Conservation (phyloP, 257 asterid genomes). For the Scutellaria galericulata region DNA sequence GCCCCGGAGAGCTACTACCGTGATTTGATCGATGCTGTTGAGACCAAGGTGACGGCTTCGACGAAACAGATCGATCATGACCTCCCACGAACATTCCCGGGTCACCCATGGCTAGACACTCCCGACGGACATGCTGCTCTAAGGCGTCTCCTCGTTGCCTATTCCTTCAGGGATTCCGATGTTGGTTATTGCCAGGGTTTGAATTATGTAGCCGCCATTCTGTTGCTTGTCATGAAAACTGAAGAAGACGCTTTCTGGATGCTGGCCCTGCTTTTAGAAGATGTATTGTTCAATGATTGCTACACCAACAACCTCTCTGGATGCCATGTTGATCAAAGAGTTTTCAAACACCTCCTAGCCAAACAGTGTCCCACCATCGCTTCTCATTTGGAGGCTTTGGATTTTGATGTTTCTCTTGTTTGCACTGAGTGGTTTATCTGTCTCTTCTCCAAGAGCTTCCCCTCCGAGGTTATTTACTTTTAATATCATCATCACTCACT, state of each 20-base stretch:
- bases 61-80: constrained; percentile 95
- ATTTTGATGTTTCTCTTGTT: constrained; percentile 92
- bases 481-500: no score
- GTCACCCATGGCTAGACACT: constrained; percentile 95
- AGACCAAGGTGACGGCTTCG: constrained; percentile 75
- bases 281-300: constrained; percentile 80
- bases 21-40: constrained; percentile 70
- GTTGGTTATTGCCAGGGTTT: constrained; percentile 98
- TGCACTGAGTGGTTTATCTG: constrained; percentile 96
- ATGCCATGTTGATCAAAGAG: constrained; percentile 94
- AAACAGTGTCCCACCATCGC: constrained; percentile 84
- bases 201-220: constrained; percentile 84
- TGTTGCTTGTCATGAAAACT: constrained; percentile 88
- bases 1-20: constrained; percentile 86
- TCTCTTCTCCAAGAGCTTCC: constrained; percentile 87
- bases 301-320: constrained; percentile 86
- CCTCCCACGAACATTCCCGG: constrained; percentile 92
- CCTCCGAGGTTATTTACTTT: constrained; percentile 79
- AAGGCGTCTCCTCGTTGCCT: constrained; percentile 87
- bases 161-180: constrained; percentile 93
- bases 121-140: constrained; percentile 89
- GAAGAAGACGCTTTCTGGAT: constrained; percentile 99
- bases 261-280: constrained; percentile 85
- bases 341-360: constrained; percentile 73
- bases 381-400: constrained; percentile 79